phyloP scores from a whole-genome alignment of 805 yeast genomes.

The Lipomyces oligophaga region DNA sequence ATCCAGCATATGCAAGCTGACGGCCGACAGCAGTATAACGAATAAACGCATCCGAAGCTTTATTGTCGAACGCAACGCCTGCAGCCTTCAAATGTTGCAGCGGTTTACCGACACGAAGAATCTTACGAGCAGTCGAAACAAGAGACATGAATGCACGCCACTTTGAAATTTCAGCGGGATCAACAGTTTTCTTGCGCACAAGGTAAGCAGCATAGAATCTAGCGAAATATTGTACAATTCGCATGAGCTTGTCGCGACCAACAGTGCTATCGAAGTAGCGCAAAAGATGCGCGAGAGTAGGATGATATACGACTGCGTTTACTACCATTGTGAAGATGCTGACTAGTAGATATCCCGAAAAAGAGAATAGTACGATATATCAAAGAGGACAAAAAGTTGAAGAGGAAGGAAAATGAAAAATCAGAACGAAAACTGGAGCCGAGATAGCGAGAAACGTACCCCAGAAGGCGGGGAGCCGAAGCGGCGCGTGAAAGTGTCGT shows the following conservation, averaged over 20 bases:
- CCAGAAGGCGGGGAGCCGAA: constrained; percentile 7
- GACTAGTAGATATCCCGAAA: background rate
- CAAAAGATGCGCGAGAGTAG: constrained; percentile 58
- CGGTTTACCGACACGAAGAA: constrained; percentile 80
- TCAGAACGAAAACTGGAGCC: background rate
- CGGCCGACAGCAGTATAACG: constrained; percentile 43
- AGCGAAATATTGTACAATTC: constrained; percentile 75
- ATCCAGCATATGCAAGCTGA: constrained; percentile 38
- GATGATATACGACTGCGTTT: constrained; percentile 70
- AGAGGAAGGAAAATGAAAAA: background rate
- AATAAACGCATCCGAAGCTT: constrained; percentile 57
- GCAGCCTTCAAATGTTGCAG: constrained; percentile 65
- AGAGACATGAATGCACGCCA: constrained; percentile 58
- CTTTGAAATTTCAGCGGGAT: constrained; percentile 40
- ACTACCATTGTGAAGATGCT: constrained; percentile 50
- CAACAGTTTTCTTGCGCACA: constrained; percentile 56
- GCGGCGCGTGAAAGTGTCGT: no score
- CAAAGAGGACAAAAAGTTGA: background rate
- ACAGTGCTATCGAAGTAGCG: constrained; percentile 62
- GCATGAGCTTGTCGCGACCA: constrained; percentile 77
- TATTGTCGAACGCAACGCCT: constrained; percentile 61
- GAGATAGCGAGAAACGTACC: background rate
- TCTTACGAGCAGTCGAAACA: constrained; percentile 71
- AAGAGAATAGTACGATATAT: background rate
- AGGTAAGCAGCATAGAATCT: constrained; percentile 66